A percentile compares a stretch with the other conserved stretches of the same genome.
Evolutionary conservation across 106 monocot genomes (phyloP).

Genomic region (Iris macrosiphon): DNA sequence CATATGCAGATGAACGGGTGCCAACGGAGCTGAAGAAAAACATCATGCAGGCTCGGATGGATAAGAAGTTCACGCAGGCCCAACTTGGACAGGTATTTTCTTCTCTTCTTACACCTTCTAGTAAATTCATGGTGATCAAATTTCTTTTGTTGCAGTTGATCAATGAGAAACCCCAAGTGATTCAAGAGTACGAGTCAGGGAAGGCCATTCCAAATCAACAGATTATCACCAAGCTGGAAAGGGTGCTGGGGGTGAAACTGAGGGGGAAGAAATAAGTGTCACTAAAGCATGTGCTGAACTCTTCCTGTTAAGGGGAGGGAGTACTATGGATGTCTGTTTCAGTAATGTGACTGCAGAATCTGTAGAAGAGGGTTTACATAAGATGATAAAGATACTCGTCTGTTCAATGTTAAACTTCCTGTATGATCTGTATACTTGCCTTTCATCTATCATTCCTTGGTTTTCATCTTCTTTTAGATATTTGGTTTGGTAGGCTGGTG

Average conservation of each 20-base stretch:
- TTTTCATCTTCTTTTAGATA: too few species aligned
- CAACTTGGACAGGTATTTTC: constrained; percentile 82
- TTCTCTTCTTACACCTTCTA: background rate
- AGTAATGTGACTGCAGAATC: too few species aligned
- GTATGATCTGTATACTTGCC: too few species aligned
- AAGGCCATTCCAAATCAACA: constrained; percentile 99
- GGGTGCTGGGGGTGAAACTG: constrained; percentile 77
- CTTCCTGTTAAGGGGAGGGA: too few species aligned
- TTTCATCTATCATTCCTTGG: too few species aligned
- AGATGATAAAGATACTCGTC: too few species aligned
- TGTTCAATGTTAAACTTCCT: too few species aligned
- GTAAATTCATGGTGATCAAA: background rate
- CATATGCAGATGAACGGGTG: constrained; percentile 80
- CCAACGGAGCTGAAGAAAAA: constrained; percentile 78
- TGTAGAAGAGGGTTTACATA: too few species aligned
- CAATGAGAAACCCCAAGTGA: constrained; percentile 95
- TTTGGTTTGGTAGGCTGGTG: too few species aligned
- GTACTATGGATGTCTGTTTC: too few species aligned
- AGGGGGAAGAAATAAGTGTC: constrained; percentile 71
- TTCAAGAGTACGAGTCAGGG: constrained; percentile 96
- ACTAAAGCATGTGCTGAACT: too few species aligned
- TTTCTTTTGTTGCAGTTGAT: constrained; percentile 39
- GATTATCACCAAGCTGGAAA: constrained; percentile 77
- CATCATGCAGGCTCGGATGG: constrained; percentile 90
- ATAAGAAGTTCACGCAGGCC: constrained; percentile 84